phyloP scores from a whole-genome alignment of 225 moss, liverwort and hornwort species.

The Straminergon stramineum region DNA sequence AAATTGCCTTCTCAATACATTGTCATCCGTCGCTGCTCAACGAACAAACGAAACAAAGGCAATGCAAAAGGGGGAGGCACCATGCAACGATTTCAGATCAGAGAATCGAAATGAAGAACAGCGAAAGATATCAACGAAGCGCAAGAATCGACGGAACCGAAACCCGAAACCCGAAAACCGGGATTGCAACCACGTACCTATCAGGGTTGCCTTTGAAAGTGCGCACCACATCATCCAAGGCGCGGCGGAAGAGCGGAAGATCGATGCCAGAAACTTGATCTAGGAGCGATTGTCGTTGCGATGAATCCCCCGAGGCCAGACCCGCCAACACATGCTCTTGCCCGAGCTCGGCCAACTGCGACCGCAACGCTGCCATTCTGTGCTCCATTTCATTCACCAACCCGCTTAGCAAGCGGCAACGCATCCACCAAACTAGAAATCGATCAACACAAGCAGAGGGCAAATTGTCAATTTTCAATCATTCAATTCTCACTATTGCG shows the following conservation, averaged over 20 bases:
- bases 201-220: conserved; percentile 3
- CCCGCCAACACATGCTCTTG: conserved; percentile 47
- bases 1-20: not conserved
- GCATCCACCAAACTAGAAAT: conserved; percentile 3
- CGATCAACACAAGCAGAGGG: not conserved
- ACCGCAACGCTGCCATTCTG: conserved; percentile 21
- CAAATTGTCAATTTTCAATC: not conserved
- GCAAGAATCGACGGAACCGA: not conserved
- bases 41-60: not conserved
- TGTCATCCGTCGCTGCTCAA: not conserved
- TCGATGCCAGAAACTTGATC: conserved; percentile 29
- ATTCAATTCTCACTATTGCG: not conserved
- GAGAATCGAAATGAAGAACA: not conserved
- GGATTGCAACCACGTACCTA: not conserved
- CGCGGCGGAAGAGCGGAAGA: conserved; percentile 29
- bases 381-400: conserved; percentile 27
- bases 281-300: conserved; percentile 13
- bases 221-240: conserved; percentile 21
- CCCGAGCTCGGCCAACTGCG: conserved; percentile 21
- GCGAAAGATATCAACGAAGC: not conserved
- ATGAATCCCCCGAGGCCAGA: conserved; percentile 4
- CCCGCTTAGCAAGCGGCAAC: conserved; percentile 16
- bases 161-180: too few relatives aligned
- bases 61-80: not conserved
- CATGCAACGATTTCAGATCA: not conserved